Evolutionary conservation across 345 rosid species (phyloP), one percentile per base, ranked within the genome.

Genomic region (Melaleuca quinquenervia): DNA sequence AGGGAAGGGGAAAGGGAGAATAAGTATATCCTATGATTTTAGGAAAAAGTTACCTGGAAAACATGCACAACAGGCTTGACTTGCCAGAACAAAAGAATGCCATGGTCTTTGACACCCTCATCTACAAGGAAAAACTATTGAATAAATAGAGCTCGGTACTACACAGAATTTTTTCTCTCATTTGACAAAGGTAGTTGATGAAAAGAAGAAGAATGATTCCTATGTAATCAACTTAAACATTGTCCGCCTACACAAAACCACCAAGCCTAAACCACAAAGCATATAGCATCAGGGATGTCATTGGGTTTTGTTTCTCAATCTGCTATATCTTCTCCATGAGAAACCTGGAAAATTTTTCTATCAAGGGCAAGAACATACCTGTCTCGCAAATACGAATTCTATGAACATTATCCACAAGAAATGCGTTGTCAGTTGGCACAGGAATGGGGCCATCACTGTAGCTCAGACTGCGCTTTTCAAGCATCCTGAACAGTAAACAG

Each of bases 81-180:
- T 92, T 96, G 99, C 99, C 98, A 97, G 92, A 97, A 97, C 92
- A 97, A 91, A 91, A 94, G 97, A 89, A 95, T 91, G 54, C 92
- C 95, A 87, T 95, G 95, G 84, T 92, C 95, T 75, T 87, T 91
- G 87, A 90, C 93, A 94, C 97, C 94, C 86, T 97, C 99, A 88
- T 94, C 99, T 96, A 84, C 86, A 90, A 51, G 85, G 84, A 80
- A 89, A 82, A 85, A 85, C 11, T n/a, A 50, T 18, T 7, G 3
- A 70, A 70, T 36, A 70, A 70, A 36, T 26, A 70, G 48, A 70
- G 80, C 80, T 70, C 48, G 0, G 64, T n/a, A 11, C 16, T 32
- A 11, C 5, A 16, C 7, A 58, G n/a, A n/a, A 58, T 18, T 9
- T 8, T 70, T 70, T 70, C 80, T 70, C 48, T 48, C 80, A 70